Evolutionary conservation across 108 stramenopile genomes (phyloP).

Genomic region (Fistulifera pelliculosa): DNA sequence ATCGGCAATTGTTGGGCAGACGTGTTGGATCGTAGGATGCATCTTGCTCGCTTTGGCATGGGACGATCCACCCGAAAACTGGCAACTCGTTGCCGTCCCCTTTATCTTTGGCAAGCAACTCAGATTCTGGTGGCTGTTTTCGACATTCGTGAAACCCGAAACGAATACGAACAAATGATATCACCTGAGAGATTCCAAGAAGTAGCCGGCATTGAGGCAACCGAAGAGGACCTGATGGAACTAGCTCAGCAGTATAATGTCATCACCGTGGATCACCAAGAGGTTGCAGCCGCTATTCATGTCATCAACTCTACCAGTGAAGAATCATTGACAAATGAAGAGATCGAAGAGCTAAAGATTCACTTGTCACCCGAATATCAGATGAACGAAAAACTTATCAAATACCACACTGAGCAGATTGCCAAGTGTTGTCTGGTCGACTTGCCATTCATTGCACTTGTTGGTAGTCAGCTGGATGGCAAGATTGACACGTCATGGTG

Average conservation of each 20-base stretch:
- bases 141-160: not conserved
- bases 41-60: constrained; percentile 37
- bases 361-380: constrained; percentile 12
- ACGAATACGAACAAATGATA: constrained; percentile 3
- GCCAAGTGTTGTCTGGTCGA: constrained; percentile 40
- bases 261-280: constrained; percentile 16
- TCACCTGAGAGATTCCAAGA: constrained; percentile 30
- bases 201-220: constrained; percentile 21
- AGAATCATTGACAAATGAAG: constrained; percentile 53
- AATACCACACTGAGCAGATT: constrained; percentile 8
- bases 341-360: constrained; percentile 31
- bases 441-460: constrained; percentile 43
- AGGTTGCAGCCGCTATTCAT: not conserved
- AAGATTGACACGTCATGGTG: constrained; percentile 54
- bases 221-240: constrained; percentile 25
- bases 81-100: constrained; percentile 25
- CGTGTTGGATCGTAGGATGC: constrained; percentile 31
- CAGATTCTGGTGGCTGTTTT: not conserved
- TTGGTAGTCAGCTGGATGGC: constrained; percentile 55
- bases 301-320: constrained; percentile 8
- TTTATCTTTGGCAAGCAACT: constrained; percentile 24
- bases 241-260: constrained; percentile 28
- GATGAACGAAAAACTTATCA: not conserved
- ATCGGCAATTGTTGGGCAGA: constrained; percentile 24
- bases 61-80: constrained; percentile 25